A percentile compares a stretch with the other conserved stretches of the same genome.
phyloP scores from a whole-genome alignment of 2,329 filamentous ascomycete species.

The Boeremia lycopersici region DNA sequence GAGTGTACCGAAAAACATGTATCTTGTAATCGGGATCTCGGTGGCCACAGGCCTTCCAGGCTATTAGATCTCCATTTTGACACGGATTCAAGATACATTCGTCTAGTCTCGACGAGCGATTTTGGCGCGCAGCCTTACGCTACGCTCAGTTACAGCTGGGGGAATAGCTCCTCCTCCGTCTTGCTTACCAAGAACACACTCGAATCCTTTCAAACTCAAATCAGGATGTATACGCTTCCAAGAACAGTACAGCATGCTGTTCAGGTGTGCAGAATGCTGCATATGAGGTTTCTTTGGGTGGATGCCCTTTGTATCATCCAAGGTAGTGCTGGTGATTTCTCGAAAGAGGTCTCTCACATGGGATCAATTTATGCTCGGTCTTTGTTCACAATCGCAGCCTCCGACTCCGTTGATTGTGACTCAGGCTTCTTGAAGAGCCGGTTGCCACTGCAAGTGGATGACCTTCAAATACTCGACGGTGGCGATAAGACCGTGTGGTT shows the following conservation, averaged over 20 bases:
- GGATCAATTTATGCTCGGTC: not conserved
- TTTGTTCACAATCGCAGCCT: not conserved
- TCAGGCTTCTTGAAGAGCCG: not conserved
- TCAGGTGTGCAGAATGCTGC: not conserved
- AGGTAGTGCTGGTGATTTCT: not conserved
- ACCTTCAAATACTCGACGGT: not conserved
- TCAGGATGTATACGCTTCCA: not conserved
- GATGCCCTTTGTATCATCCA: conserved; percentile 1
- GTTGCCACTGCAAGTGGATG: not conserved
- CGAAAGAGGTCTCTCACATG: not conserved
- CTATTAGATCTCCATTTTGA: not conserved
- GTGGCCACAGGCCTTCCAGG: not conserved
- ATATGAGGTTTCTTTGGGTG: not conserved
- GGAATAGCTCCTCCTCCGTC: not conserved
- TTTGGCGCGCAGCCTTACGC: not conserved
- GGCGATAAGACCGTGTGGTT: not conserved
- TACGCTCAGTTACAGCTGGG: not conserved
- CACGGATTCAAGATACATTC: not conserved
- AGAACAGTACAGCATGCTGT: not conserved
- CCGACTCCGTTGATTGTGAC: not conserved
- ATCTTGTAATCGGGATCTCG: not conserved
- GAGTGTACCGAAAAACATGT: not conserved
- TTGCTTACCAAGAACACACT: not conserved
- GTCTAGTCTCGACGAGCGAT: not conserved
- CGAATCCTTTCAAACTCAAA: not conserved